Conservation (phyloP, 768 basidiomycete species). For the Lenzites betulinus region DNA sequence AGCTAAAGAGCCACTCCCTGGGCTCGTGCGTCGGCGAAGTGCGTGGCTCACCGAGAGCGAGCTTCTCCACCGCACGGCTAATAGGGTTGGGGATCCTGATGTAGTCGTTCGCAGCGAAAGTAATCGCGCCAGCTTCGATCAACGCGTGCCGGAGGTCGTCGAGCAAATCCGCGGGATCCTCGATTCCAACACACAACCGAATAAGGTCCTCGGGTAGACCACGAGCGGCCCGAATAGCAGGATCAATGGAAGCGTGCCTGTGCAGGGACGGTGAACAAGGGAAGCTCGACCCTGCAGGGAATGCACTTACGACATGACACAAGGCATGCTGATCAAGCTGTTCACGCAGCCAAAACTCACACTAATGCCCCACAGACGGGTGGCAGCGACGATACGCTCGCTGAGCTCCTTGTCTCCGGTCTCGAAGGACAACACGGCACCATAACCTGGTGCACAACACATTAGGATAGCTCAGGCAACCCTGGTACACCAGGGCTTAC, state of each 20-base stretch:
- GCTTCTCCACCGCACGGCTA: slow-evolving; percentile 67
- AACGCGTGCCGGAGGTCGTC: slow-evolving; percentile 95
- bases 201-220: slow-evolving; percentile 99
- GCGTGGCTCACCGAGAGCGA: slow-evolving; percentile 43
- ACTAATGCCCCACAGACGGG: slow-evolving; percentile 94
- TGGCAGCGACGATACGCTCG: slow-evolving; percentile 90
- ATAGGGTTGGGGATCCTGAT: slow-evolving; percentile 48
- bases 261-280: neutral
- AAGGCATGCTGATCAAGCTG: slow-evolving; percentile 98
- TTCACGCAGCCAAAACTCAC: slow-evolving; percentile 99
- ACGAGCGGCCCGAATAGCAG: slow-evolving; percentile 91
- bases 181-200: slow-evolving; percentile 96
- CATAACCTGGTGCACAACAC: slow-evolving; percentile 43
- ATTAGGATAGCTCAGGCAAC: neutral
- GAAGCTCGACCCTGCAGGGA: neutral
- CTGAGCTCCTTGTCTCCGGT: slow-evolving; percentile 90
- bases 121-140: slow-evolving; percentile 87
- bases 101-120: slow-evolving; percentile 49
- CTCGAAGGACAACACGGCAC: slow-evolving; percentile 93
- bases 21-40: slow-evolving; percentile 31
- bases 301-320: slow-evolving; percentile 93
- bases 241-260: slow-evolving; percentile 97
- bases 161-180: slow-evolving; percentile 89
- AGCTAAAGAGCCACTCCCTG: slow-evolving; percentile 84
- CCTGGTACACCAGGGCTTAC: slow-evolving; percentile 32